Base-by-base conservation (phyloP, 768 basidiomycete species). In the Rickenella mellea region DNA sequence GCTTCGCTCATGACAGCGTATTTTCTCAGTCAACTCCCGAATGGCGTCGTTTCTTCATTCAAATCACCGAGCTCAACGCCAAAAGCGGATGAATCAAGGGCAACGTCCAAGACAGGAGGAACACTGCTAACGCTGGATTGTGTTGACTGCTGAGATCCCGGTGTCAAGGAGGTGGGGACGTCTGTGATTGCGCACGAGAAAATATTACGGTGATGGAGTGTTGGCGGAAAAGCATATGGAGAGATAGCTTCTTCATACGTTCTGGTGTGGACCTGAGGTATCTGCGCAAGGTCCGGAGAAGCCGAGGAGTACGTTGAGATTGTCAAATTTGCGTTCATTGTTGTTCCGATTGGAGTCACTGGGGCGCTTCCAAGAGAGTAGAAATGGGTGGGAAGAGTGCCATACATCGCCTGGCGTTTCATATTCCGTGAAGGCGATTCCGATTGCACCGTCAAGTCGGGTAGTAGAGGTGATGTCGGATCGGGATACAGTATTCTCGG, bases 201-300 rank as follows among this genome's bases (percentile, higher is more conserved):
- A 31, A 44, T 48, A 61, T 22, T 51, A 58, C 41, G 52, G 44
- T 42, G 51, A 32, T 27, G 60, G 55, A 77, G 37, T 70, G 73
- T 62, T 80, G 83, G 25, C 78, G 68, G 56, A 86, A 81, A 15
- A 85, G 64, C 14, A 83, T 61, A 38, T 77, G 76, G 43, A 85
- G 59, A 2, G 83, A 85, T 0, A 84, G 80, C 39, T 78, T 81
- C 60, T 81, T 84, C 45, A 69, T 55, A 44, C 63, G 66, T 41
- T 56, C 57, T 20, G 61, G 54, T 36, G 55, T n/a, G n/a, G n/a
- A n/a, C n/a, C n/a, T n/a, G n/a, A n/a, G n/a, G n/a, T n/a, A n/a
- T n/a, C n/a, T n/a, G n/a, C n/a, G n/a, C n/a, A n/a, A n/a, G n/a
- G n/a, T n/a, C n/a, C n/a, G n/a, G n/a, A n/a, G n/a, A n/a, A n/a